Base-by-base conservation (phyloP, 768 basidiomycete species). In the Termitomyces sp. region DNA sequence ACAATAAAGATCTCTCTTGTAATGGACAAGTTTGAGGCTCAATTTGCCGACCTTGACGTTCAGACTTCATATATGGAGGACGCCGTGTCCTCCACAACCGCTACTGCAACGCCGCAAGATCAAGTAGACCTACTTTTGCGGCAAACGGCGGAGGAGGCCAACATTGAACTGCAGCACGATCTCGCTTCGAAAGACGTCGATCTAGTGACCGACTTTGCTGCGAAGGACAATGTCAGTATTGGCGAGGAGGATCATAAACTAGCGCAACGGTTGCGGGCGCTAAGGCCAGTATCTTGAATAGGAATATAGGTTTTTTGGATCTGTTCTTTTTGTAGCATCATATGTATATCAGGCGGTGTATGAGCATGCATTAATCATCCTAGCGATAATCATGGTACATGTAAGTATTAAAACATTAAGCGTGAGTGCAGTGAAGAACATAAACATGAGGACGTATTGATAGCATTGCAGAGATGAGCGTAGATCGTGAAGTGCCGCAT, bases 41-140 rank as follows among this genome's bases (percentile, higher is more conserved):
- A 98, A 65, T 98, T 98, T 76, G 80, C 93, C 37, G 97, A 98
- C 71, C 84, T 99, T 20, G 97, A 98, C 69, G 97, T 99, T 7
- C 96, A 98, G 72, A 96, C 97, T 18, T 90, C 88, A 5, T 95
- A 96, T 74, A 96, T 99, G 94, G 97, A 98, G 68, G 92, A 94
- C 58, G 88, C 95, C 39, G 98, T 99, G 89, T 86, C 87, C 10
- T 84, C 89, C 55, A 93, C 95, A 24, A 96, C 93, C 2, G 97
- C 95, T 20, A 83, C 90, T 40, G 88, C 93, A 13, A 95, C 93
- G 5, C 97, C 97, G 1, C 94, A 98, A 72, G 97, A 99, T 75
- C 95, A 99, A 71, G 89, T 99, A 69, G 97, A 99, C 69, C 75
- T 80, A 30, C 85, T 98, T 24, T 80, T 99, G 79, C 85, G 88